These are phyloP conservation scores for Candida ovalis DNA, from an alignment of 805 yeast genomes.

Conservation along the genomic window DNA sequence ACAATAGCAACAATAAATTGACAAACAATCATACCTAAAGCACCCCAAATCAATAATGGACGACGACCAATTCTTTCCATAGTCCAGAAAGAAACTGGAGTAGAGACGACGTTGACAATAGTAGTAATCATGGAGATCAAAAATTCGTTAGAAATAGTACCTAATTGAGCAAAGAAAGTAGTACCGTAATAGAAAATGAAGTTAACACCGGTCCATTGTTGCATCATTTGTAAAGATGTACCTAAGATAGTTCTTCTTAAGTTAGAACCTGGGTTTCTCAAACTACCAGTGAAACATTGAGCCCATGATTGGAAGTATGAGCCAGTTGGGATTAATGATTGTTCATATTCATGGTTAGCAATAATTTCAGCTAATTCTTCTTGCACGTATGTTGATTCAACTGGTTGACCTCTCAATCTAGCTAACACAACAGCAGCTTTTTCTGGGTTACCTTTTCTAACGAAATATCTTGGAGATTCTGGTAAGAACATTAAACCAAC, in stretches of 20 bases:
- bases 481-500: conserved; percentile 67
- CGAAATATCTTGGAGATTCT: conserved; percentile 71
- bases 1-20: conserved; percentile 55
- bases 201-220: conserved; percentile 77
- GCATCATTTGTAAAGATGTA: conserved; percentile 46
- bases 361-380: conserved; percentile 49
- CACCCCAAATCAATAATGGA: conserved; percentile 45
- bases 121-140: conserved; percentile 51
- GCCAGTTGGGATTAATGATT: conserved; percentile 31
- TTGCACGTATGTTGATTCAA: conserved; percentile 41
- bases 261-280: conserved; percentile 34
- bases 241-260: conserved; percentile 43
- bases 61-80: conserved; percentile 63
- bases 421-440: conserved; percentile 55
- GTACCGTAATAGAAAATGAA: conserved; percentile 75
- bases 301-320: conserved; percentile 37
- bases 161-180: conserved; percentile 54
- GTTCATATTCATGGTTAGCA: conserved; percentile 49
- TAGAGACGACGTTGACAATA: conserved; percentile 47
- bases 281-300: conserved; percentile 41
- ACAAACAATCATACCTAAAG: conserved; percentile 45
- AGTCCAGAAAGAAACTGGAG: conserved; percentile 51
- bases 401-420: conserved; percentile 50
- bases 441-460: conserved; percentile 52
- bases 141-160: conserved; percentile 45